Evolutionary conservation across 257 asterid genomes (phyloP), one percentile per base, ranked within the genome.

Genomic region (Verbena officinalis): DNA sequence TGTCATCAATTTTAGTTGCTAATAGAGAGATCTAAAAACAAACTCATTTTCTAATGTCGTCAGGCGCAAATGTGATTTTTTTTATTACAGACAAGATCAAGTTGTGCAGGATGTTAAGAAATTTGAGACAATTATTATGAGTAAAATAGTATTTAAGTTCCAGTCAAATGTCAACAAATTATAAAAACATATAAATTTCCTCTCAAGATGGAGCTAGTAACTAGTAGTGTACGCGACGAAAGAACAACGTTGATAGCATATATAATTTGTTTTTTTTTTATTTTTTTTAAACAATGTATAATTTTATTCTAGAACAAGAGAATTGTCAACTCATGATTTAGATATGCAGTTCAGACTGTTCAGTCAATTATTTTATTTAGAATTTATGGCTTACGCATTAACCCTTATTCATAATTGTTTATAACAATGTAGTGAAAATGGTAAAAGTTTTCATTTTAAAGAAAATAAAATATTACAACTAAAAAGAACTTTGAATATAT

Each of bases 1-100:
- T 20, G 80, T 76, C 82, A 81, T 69, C 68, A 9, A 45, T 9
- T 36, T 2, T 27, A 27, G 33, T 27, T 27, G 5, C 4, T 4
- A 2, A 52, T 23, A 3, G 6, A 52, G 14, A 27, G 4, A 22
- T 36, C 9, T 36, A 12, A 27, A 52, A 52, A 52, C 9, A 5
- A 22, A 48, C 9, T 19, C 27, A 13, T 27, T 27, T 5, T 5
- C 5, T 5, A 27, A 2, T 5, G 33, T 27, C 27, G 23, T 17
- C 3, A 15, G 24, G 54, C 54, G 54, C 22, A 16, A 45, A 9
- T 40, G 45, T 40, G 45, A 4, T 11, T 40, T 9, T 40, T 40
- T 40, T 9, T 9, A 10, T 54, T 13, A 19, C 9, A 27, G 33
- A 27, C 33, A 15, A 43, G 15, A 49, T 40, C 65, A 59, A 61